These are phyloP conservation scores for Yarrowia alimentaria DNA, from an alignment of 805 yeast genomes.

Conservation along the genomic window DNA sequence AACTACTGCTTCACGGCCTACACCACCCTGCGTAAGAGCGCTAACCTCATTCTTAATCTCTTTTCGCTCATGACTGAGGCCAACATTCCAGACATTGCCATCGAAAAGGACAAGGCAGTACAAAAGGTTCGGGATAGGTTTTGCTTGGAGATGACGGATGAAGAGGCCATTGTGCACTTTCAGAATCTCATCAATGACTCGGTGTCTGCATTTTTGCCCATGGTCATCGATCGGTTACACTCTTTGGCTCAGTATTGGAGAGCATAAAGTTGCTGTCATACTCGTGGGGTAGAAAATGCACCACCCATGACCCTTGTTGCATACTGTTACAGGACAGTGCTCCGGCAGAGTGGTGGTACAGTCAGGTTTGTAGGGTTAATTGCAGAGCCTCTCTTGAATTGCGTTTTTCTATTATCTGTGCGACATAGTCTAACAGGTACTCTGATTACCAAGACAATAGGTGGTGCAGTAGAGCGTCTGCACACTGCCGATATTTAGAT, in stretches of 20 bases:
- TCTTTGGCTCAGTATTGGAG: constrained; percentile 98
- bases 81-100: constrained; percentile 81
- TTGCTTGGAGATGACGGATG: constrained; percentile 89
- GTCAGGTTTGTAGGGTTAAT: too few relatives aligned
- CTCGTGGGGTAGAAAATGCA: too few relatives aligned
- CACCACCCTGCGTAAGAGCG: constrained; percentile 82
- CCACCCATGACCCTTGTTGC: too few relatives aligned
- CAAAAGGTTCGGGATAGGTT: constrained; percentile 92
- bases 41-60: constrained; percentile 83
- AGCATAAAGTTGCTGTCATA: too few relatives aligned
- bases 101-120: constrained; percentile 83
- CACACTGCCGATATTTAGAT: too few relatives aligned
- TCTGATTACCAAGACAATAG: too few relatives aligned
- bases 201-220: constrained; percentile 89
- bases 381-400: too few relatives aligned
- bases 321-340: too few relatives aligned
- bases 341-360: too few relatives aligned
- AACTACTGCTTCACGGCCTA: constrained; percentile 94
- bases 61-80: constrained; percentile 94
- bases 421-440: too few relatives aligned
- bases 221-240: constrained; percentile 91
- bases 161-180: constrained; percentile 92
- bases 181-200: constrained; percentile 91
- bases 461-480: too few relatives aligned
- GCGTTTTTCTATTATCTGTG: too few relatives aligned